A percentile compares a stretch with the other conserved stretches of the same genome.
These are phyloP conservation scores for Candida chauliodis DNA, from an alignment of 805 yeast genomes.

Conservation along the genomic window DNA sequence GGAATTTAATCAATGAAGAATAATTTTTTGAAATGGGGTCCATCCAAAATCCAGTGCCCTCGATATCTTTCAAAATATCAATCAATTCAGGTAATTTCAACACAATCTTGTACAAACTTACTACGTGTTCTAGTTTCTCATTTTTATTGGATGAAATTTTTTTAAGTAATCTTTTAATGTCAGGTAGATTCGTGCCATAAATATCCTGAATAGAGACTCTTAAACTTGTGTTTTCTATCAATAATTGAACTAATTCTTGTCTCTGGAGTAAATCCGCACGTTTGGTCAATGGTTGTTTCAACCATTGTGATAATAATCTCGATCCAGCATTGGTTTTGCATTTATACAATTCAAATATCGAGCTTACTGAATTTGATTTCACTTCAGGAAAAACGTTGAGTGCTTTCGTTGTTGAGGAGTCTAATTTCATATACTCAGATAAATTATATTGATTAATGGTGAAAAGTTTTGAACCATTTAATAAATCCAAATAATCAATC, in stretches of 20 bases:
- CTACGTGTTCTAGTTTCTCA: conserved; percentile 82
- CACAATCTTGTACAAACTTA: conserved; percentile 80
- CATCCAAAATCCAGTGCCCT: conserved; percentile 47
- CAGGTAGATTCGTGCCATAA: conserved; percentile 73
- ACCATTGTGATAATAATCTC: conserved; percentile 86
- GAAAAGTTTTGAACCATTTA: conserved; percentile 54
- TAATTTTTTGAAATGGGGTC: conserved; percentile 49
- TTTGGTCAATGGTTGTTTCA: conserved; percentile 88
- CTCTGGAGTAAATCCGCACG: conserved; percentile 57
- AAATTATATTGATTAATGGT: conserved; percentile 65
- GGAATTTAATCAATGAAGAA: conserved; percentile 58
- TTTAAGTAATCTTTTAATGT: conserved; percentile 69
- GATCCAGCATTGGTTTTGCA: conserved; percentile 91
- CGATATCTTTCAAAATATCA: conserved; percentile 37
- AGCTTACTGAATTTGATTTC: conserved; percentile 30
- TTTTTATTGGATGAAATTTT: conserved; percentile 47
- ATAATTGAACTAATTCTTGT: conserved; percentile 68
- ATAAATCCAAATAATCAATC: conserved; percentile 61
- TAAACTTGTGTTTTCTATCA: conserved; percentile 66
- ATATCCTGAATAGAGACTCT: conserved; percentile 66
- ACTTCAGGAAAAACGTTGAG: conserved; percentile 73
- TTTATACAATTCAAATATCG: conserved; percentile 80
- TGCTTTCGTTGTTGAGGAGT: conserved; percentile 85
- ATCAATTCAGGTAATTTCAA: conserved; percentile 66
- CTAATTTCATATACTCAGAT: conserved; percentile 82